These are phyloP conservation scores for Gypsophila paniculata DNA, from an alignment of 179 eudicot genomes.

Conservation along the genomic window DNA sequence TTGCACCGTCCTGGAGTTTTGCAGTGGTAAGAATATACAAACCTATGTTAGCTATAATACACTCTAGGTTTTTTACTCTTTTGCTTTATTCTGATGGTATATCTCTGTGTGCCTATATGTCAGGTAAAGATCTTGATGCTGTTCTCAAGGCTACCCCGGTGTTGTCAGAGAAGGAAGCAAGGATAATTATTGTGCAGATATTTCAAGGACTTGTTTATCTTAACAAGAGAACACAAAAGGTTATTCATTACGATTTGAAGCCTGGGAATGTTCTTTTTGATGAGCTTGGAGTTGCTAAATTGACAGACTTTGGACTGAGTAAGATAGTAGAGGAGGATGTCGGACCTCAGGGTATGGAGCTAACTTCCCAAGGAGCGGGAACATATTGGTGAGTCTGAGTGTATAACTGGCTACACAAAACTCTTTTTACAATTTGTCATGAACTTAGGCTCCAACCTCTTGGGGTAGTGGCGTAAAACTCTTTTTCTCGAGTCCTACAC, in stretches of 20 bases:
- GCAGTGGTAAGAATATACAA: slow-evolving; percentile 59
- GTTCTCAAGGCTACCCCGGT: slow-evolving; percentile 90
- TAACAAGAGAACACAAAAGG: slow-evolving; percentile 83
- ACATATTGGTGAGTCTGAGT: slow-evolving; percentile 79
- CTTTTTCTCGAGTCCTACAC: neutral
- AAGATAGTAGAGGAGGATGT: slow-evolving; percentile 96
- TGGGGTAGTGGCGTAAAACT: neutral
- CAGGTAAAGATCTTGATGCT: slow-evolving; percentile 99
- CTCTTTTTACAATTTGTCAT: neutral
- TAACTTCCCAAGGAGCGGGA: slow-evolving; percentile 99
- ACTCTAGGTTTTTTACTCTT: neutral
- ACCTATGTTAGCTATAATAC: neutral
- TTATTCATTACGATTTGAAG: slow-evolving; percentile 96
- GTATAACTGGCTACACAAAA: slow-evolving; percentile 13
- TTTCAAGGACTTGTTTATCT: slow-evolving; percentile 93
- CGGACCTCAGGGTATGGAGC: slow-evolving; percentile 99
- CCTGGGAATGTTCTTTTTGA: slow-evolving; percentile 97
- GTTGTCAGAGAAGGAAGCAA: slow-evolving; percentile 88
- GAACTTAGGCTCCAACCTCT: neutral
- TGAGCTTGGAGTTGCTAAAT: slow-evolving; percentile 87
- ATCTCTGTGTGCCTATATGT: slow-evolving; percentile 1
- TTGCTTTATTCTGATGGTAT: neutral
- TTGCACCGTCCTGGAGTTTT: slow-evolving; percentile 90
- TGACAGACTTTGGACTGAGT: slow-evolving; percentile 97
- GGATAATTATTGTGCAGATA: slow-evolving; percentile 89